phyloP scores from a whole-genome alignment of 495 filamentous ascomycete genomes.

The Penicillium paxilli region DNA sequence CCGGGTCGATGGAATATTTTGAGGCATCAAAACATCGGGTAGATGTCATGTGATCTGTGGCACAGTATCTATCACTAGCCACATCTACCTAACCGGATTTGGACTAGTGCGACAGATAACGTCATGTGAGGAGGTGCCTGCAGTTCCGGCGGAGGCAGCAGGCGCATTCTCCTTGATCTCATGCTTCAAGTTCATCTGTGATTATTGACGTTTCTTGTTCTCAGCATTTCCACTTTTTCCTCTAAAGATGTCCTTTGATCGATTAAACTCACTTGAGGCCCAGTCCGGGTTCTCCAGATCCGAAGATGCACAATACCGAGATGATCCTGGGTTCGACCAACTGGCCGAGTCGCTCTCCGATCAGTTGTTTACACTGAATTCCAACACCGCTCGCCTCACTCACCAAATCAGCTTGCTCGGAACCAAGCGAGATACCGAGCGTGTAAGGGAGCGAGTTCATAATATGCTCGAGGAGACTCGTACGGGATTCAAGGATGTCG shows the following conservation, averaged over 20 bases:
- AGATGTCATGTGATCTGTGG: conserved; percentile 30
- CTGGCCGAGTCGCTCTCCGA: conserved; percentile 79
- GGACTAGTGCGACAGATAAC: conserved; percentile 20
- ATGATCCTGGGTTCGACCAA: conserved; percentile 89
- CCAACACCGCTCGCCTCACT: conserved; percentile 77
- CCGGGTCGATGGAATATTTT: conserved; percentile 25
- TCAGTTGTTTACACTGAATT: conserved; percentile 82
- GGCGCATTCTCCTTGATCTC: conserved; percentile 7
- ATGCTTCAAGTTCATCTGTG: conserved; percentile 2
- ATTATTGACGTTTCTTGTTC: conserved; percentile 4
- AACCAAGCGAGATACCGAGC: conserved; percentile 85
- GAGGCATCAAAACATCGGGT: conserved; percentile 45
- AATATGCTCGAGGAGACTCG: conserved; percentile 82
- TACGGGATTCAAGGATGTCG: conserved; percentile 85
- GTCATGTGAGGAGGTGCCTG: conserved; percentile 41
- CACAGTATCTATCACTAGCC: background rate
- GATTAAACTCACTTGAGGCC: conserved; percentile 78
- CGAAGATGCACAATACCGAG: conserved; percentile 72
- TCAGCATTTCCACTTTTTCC: conserved; percentile 13
- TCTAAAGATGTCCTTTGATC: conserved; percentile 92
- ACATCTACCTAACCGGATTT: conserved; percentile 9
- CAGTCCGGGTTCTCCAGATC: conserved; percentile 49
- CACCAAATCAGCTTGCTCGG: conserved; percentile 82
- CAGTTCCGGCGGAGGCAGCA: conserved; percentile 28
- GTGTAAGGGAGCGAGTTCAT: conserved; percentile 86